Base-by-base conservation (phyloP, 495 filamentous ascomycete genomes). In the Tuber borchii region DNA sequence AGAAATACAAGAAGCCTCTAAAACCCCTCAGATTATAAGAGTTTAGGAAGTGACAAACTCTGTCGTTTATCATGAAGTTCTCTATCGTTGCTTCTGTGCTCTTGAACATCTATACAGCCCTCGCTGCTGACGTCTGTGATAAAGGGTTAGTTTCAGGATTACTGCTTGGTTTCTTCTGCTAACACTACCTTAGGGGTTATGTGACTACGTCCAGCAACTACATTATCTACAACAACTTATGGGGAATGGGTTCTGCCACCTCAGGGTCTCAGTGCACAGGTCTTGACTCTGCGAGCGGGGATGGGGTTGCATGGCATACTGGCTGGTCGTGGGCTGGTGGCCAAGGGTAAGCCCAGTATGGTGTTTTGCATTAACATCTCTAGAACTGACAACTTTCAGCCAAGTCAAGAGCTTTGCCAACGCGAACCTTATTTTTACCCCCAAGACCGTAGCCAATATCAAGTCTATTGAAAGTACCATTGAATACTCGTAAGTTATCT, bases 381-480 rank as follows among this genome's bases (percentile, higher is more conserved):
- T 1, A 4, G n/a, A 56, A 70, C 68, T 77, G 65, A 77, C 45
- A n/a, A 1, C 0, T 39, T 48, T 20, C 37, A 78, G 76, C 77
- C 83, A 85, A 74, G 89, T 91, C 73, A 91, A 91, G 85, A 89
- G 87, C 74, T 91, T 84, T 78, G 86, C 90, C 69, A 90, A 90
- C 71, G 87, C 84, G 22, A 86, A 85, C 0, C 83, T 87, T 43
- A 69, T 85, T 26, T 86, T 86, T 72, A 85, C 84, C 0, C 83
- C 83, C 16, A 87, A 85, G 79, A 82, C 84, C 70, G 75, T 91
- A 75, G 87, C 85, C n/a, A 79, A 81, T 17, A 84, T 90, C 71
- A 84, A 68, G 34, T 86, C 83, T 45, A 89, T 91, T 71, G 84
- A 85, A 9, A 86, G 88, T 10, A 85, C 81, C 19, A 88, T 86